Evolutionary conservation across 768 basidiomycete species (phyloP).

Genomic region (Rhizopogon rudus): DNA sequence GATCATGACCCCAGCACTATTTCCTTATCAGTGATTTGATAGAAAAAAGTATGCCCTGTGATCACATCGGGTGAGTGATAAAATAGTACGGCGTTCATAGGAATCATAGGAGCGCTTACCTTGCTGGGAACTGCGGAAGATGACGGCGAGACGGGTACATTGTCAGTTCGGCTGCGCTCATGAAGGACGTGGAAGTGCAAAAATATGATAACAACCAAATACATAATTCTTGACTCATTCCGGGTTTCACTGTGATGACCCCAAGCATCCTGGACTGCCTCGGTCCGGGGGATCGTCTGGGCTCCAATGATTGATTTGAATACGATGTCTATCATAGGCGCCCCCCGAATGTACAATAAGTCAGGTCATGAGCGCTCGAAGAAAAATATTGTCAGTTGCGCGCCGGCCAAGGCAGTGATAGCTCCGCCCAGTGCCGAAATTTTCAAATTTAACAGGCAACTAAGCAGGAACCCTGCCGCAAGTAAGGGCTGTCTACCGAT

Average conservation of each 20-base stretch:
- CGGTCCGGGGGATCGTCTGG: neutral
- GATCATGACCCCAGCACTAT: neutral
- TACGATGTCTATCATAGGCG: no score
- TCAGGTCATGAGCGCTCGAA: no score
- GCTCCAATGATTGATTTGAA: neutral
- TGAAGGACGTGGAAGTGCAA: neutral
- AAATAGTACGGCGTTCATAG: neutral
- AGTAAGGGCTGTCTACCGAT: no score
- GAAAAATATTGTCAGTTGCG: no score
- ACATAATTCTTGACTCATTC: no score
- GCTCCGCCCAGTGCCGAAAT: no score
- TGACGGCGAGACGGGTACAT: neutral
- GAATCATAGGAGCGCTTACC: neutral
- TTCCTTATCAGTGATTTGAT: neutral
- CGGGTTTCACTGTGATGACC: no score
- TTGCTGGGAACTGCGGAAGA: neutral
- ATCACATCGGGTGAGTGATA: neutral
- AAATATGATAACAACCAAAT: neutral
- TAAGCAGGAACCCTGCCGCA: no score
- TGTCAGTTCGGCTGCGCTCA: neutral
- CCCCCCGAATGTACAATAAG: no score
- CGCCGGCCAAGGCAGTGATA: no score
- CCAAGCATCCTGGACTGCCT: neutral
- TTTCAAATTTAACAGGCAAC: no score
- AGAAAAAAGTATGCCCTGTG: neutral